Conservation (phyloP, 2,329 filamentous ascomycete genomes). For the Nemania serpens region DNA sequence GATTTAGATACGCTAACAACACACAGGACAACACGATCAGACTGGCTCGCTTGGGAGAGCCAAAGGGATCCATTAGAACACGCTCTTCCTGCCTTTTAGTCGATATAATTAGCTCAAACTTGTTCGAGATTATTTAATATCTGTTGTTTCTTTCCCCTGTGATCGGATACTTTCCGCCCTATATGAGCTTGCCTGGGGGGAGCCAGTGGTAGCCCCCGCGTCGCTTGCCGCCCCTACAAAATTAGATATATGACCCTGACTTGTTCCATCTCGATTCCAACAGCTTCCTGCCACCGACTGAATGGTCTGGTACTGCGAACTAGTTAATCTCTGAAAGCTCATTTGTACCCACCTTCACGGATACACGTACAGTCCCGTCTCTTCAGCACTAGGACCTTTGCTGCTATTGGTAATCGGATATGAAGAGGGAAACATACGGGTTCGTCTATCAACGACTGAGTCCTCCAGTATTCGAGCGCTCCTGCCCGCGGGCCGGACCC, state of each 20-base stretch:
- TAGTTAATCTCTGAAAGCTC: not conserved
- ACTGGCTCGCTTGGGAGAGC: constrained; percentile 96
- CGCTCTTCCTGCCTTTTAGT: constrained; percentile 64
- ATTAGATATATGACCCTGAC: not conserved
- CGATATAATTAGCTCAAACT: not conserved
- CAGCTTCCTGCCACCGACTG: constrained; percentile 8
- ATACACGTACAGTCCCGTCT: not conserved
- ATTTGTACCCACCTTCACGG: not conserved
- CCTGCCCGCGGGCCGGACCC: not conserved
- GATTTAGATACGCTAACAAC: constrained; percentile 36
- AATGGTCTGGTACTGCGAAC: constrained; percentile 23
- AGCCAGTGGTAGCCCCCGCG: constrained; percentile 28
- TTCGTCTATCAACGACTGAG: constrained; percentile 24
- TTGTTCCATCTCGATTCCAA: not conserved
- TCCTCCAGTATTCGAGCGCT: constrained; percentile 21
- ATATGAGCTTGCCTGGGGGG: constrained; percentile 10
- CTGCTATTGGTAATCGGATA: not conserved
- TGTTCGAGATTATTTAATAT: not conserved
- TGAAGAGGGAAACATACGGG: constrained; percentile 9
- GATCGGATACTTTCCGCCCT: not conserved
- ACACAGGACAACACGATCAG: constrained; percentile 83
- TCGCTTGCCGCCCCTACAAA: constrained; percentile 11
- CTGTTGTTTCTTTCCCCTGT: not conserved
- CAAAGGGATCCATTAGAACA: constrained; percentile 71
- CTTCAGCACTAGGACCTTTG: not conserved